Base-by-base conservation (phyloP, 495 filamentous ascomycete genomes). In the Trichoderma orchidacearum region DNA sequence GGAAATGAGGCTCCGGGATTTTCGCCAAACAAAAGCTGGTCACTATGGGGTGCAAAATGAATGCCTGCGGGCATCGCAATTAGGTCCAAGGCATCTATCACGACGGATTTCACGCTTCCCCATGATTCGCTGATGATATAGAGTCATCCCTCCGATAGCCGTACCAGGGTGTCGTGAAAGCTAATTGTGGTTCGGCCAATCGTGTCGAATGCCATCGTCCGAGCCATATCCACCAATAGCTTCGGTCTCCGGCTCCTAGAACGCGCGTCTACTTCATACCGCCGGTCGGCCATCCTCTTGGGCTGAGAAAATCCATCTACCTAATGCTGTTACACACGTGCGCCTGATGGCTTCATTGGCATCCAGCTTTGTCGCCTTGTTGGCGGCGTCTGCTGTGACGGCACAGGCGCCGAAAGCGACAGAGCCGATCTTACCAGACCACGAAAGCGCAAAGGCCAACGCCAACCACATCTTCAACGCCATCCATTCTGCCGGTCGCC, bases 391-490 rank as follows among this genome's bases (percentile, higher is more conserved):
- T 15, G 41, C n/a, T 27, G 41, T 27, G 41, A 23, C 51, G 28
- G 28, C 28, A 1, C 17, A 30, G 28, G 48, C 25, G 3, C 3
- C 18, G 25, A 3, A 25, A 32, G 13, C 11, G 5, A 3, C 15
- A 13, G 27, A 29, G 7, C 53, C 34, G 1, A 55, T 55, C 53
- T 13, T 1, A 6, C 53, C 53, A 11, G 17, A 13, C 21, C 18
- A 27, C 18, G 53, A 41, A 6, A 55, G 53, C 54, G 70, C 70
- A 7, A 60, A 61, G n/a, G 41, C 61, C 48, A 80, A 83, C 62
- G 79, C 74, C 27, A 78, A 79, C 59, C 73, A 78, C 51, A 83
- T 86, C 56, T 86, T 86, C 74, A 87, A 86, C 61, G 70, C 79
- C 18, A 67, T 86, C 32, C 82, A 85, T 60, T 78, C 79, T 28